phyloP scores from a whole-genome alignment of 768 basidiomycete species.

The Leccinum uliginosum region DNA sequence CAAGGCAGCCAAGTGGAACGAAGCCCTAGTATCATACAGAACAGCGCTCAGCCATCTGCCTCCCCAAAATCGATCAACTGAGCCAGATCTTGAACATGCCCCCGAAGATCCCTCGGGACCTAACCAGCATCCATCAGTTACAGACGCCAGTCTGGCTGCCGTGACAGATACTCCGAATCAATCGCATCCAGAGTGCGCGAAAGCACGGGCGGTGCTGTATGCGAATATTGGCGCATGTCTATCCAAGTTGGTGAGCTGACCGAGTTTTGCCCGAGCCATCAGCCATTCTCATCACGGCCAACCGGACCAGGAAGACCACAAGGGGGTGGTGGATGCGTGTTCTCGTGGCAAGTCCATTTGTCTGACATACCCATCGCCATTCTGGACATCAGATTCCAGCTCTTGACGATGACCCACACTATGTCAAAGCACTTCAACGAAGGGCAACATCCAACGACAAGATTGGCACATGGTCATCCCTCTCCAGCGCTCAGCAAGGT shows the following conservation, averaged over 20 bases:
- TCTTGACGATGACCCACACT: slow-evolving; percentile 78
- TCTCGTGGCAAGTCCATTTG: slow-evolving; percentile 51
- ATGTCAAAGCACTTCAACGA: slow-evolving; percentile 84
- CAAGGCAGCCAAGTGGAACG: slow-evolving; percentile 58
- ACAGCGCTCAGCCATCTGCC: slow-evolving; percentile 68
- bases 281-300: neutral
- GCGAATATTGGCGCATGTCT: slow-evolving; percentile 89
- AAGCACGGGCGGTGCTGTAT: slow-evolving; percentile 67
- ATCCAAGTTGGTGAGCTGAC: slow-evolving; percentile 62
- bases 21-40: slow-evolving; percentile 68
- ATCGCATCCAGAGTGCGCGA: slow-evolving; percentile 47
- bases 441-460: slow-evolving; percentile 84
- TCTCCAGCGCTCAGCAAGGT: slow-evolving; percentile 86
- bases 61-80: slow-evolving; percentile 30
- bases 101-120: slow-evolving; percentile 19
- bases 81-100: slow-evolving; percentile 14
- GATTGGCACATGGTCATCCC: slow-evolving; percentile 77
- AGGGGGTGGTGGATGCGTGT: slow-evolving; percentile 76
- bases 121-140: slow-evolving; percentile 10
- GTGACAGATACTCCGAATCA: slow-evolving; percentile 21
- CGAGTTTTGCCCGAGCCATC: neutral
- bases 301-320: slow-evolving; percentile 60
- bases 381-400: slow-evolving; percentile 42
- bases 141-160: neutral
- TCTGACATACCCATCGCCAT: neutral